Conservation (phyloP, 495 filamentous ascomycete species). For the Echria macrotheca region DNA sequence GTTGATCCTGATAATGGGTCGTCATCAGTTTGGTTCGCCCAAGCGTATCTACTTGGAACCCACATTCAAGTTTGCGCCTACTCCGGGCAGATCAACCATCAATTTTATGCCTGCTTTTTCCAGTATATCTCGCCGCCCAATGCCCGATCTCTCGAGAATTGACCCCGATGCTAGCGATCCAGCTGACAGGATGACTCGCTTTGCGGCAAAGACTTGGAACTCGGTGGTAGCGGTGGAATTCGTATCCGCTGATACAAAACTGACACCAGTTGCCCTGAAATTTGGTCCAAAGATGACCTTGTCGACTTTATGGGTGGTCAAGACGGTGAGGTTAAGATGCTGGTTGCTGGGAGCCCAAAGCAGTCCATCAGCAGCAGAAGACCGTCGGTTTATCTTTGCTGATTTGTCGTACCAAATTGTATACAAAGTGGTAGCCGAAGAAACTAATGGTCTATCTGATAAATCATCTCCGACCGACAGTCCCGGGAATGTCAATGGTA, state of each 20-base stretch:
- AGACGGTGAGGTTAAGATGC: background rate
- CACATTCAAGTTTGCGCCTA: slow-evolving; percentile 8
- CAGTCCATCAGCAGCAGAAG: slow-evolving; percentile 5
- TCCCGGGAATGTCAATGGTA: slow-evolving; percentile 4
- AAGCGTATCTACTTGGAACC: background rate
- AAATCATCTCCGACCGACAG: slow-evolving; percentile 5
- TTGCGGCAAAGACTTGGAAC: background rate
- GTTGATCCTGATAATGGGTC: slow-evolving; percentile 2
- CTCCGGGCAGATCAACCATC: slow-evolving; percentile 3
- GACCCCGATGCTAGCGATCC: background rate
- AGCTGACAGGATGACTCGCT: slow-evolving; percentile 3
- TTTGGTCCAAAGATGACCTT: background rate
- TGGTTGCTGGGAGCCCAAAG: slow-evolving; percentile 5
- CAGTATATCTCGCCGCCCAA: background rate
- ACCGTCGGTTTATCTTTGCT: background rate
- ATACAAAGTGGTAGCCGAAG: slow-evolving; percentile 3
- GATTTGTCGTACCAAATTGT: slow-evolving; percentile 6
- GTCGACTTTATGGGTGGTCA: slow-evolving; percentile 2
- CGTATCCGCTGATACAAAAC: background rate
- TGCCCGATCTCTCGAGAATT: slow-evolving; percentile 3
- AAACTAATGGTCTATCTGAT: background rate
- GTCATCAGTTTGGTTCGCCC: too few relatives aligned
- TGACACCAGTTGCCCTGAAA: background rate
- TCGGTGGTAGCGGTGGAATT: background rate
- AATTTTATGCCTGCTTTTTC: background rate